Conservation (phyloP, 805 yeast genomes). For the Cyberlindnera galapagoensis region DNA sequence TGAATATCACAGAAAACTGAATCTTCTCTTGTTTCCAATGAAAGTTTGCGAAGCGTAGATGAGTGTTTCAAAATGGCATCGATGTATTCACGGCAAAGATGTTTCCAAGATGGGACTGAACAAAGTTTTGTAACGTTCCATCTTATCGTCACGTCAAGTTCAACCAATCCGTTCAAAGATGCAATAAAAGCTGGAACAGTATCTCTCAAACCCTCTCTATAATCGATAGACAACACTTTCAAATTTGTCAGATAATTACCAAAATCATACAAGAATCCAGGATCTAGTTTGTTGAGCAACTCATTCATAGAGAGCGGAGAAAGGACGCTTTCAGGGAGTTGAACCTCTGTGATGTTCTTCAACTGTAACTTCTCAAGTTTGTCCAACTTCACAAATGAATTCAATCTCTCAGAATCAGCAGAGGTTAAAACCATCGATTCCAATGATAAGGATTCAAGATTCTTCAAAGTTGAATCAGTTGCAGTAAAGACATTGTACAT, state of each 20-base stretch:
- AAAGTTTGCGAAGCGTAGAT: slow-evolving; percentile 26
- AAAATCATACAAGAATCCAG: slow-evolving; percentile 25
- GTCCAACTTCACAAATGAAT: slow-evolving; percentile 5
- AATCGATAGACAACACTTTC: slow-evolving; percentile 31
- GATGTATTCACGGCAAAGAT: slow-evolving; percentile 16
- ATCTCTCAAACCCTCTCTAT: slow-evolving; percentile 35
- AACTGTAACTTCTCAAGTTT: slow-evolving; percentile 26
- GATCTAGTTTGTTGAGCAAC: slow-evolving; percentile 10
- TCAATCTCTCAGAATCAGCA: slow-evolving; percentile 11
- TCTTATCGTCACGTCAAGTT: slow-evolving; percentile 36
- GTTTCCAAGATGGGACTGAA: slow-evolving; percentile 18
- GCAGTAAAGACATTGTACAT: slow-evolving; percentile 8
- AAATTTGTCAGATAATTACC: slow-evolving; percentile 24
- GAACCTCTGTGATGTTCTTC: slow-evolving; percentile 32
- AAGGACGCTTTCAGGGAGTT: slow-evolving; percentile 13
- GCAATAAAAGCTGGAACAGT: slow-evolving; percentile 32
- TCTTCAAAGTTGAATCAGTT: slow-evolving; percentile 1
- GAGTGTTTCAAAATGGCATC: slow-evolving; percentile 17
- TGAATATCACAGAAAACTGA: slow-evolving; percentile 27
- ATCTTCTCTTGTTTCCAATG: slow-evolving; percentile 37
- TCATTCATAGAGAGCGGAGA: slow-evolving; percentile 10
- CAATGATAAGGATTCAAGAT: slow-evolving; percentile 8
- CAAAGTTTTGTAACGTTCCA: slow-evolving; percentile 30
- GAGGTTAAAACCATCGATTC: slow-evolving; percentile 15
- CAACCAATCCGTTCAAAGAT: slow-evolving; percentile 21